Percentiles rank a stretch among this genome's conserved stretches.
These are phyloP conservation scores for Houttuynia cordata DNA, from an alignment of 164 flowering plant species.

Conservation along the genomic window DNA sequence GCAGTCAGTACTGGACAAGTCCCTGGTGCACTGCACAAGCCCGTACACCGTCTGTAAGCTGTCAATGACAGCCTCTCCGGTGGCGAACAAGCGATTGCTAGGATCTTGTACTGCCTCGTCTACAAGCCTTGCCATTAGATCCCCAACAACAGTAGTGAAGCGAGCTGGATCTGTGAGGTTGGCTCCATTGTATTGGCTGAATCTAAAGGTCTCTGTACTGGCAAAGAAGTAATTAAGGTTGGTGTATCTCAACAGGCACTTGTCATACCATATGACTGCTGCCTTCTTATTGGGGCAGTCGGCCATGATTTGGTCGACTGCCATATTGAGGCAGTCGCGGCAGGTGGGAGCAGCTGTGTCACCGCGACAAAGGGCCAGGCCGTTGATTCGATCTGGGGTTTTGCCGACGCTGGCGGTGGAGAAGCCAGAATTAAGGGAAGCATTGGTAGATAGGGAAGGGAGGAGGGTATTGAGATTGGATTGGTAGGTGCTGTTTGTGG, in stretches of 20 bases:
- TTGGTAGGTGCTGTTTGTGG: constrained; percentile 3
- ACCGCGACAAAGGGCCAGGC: constrained; percentile 11
- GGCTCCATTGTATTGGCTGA: no score
- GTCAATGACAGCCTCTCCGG: not conserved
- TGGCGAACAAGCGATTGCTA: not conserved
- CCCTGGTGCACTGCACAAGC: constrained; percentile 31
- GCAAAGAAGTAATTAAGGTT: not conserved
- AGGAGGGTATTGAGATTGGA: constrained; percentile 9
- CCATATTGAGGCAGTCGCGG: constrained; percentile 8
- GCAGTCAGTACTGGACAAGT: constrained; percentile 18
- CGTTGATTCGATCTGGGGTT: constrained; percentile 2
- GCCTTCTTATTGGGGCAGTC: constrained; percentile 13
- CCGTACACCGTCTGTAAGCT: not conserved
- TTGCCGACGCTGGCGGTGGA: constrained; percentile 3
- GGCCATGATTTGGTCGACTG: constrained; percentile 2
- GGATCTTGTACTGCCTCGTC: not conserved
- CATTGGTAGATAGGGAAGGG: not conserved
- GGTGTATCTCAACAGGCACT: constrained; percentile 7
- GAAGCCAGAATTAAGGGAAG: constrained; percentile 3
- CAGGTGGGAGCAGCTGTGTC: constrained; percentile 6
- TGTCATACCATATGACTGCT: constrained; percentile 12
- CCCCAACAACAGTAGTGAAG: not conserved
- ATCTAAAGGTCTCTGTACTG: no score
- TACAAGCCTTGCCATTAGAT: not conserved
- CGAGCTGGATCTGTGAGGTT: not conserved